Evolutionary conservation across 345 rosid genomes (phyloP).

Genomic region (Anacardium occidentale): DNA sequence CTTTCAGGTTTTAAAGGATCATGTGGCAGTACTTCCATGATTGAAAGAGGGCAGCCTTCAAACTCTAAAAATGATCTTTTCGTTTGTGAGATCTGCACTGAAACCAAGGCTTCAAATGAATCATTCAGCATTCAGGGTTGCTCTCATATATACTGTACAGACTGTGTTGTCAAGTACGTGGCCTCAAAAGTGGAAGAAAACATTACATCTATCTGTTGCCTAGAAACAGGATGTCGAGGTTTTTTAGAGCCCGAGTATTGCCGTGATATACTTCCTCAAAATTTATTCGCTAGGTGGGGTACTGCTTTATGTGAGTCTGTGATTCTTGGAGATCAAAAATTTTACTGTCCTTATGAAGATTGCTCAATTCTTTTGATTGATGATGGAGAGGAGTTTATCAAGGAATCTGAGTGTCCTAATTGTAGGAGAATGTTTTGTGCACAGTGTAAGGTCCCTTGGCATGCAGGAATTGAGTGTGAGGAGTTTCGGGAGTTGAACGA

Average conservation of each 20-base stretch:
- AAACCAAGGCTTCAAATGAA: constrained; percentile 9
- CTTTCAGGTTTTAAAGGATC: not conserved
- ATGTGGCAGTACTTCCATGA: not conserved
- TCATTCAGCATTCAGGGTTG: constrained; percentile 38
- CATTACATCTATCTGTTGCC: constrained; percentile 33
- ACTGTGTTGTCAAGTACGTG: constrained; percentile 37
- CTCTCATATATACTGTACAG: constrained; percentile 35
- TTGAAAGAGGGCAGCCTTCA: constrained; percentile 11
- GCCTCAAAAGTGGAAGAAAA: constrained; percentile 43
- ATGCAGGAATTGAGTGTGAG: constrained; percentile 31
- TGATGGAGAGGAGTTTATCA: constrained; percentile 25
- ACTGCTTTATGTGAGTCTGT: constrained; percentile 45
- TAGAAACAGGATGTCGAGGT: constrained; percentile 33
- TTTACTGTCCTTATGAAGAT: constrained; percentile 41
- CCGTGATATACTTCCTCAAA: constrained; percentile 18
- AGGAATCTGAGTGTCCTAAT: constrained; percentile 38
- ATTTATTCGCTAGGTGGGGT: constrained; percentile 46
- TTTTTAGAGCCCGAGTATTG: constrained; percentile 39
- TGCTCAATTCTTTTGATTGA: constrained; percentile 45
- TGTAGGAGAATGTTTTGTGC: constrained; percentile 48
- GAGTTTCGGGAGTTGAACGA: constrained; percentile 38
- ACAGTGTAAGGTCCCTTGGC: constrained; percentile 54
- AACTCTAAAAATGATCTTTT: constrained; percentile 6
- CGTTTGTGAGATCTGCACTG: constrained; percentile 41
- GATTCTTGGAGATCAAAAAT: constrained; percentile 33